Base-by-base conservation (phyloP, 306 rosid species). In the Vigna radiata region DNA sequence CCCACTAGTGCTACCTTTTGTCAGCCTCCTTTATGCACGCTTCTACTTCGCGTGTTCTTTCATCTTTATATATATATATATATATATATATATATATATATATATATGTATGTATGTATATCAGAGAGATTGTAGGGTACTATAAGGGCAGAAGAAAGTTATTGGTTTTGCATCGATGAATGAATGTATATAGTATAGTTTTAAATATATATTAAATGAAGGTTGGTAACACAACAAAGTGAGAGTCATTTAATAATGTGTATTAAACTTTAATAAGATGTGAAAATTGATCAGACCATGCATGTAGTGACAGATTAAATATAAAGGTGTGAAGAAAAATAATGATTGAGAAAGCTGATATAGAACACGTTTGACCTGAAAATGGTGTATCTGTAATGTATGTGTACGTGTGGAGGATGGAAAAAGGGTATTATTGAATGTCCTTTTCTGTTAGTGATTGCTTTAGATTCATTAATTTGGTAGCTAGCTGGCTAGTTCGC, bases 1-100 rank as follows among this genome's bases (percentile, higher is more conserved):
- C 46, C 78, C 73, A 56, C 50, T 43, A 39, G 31, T 53, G 7
- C 7, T 66, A 13, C 79, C 67, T 85, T 80, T 86, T 90, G 89
- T 81, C 91, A 90, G 87, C 82, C 67, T 74, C 84, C 87, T 88
- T 90, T 90, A 13, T 62, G 89, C 94, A 88, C 89, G 89, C 91
- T 70, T 82, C 79, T 54, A 68, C 81, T 65, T 54, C 60, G 74
- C 41, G 31, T 75, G 50, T 72, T 66, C 25, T 23, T 56, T 52
- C 25, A 4, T 33, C 6, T 33, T 4, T 33, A 33, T 33, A 33
- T 33, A 33, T 33, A 4, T 29, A 29, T 29, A 29, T 29, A 29
- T 29, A 29, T 29, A 29, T 29, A 29, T 29, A 29, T 29, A 29
- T 29, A 29, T 29, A 29, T 29, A 29, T 29, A 29, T 29, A 29